phyloP scores from a whole-genome alignment of 2,329 filamentous ascomycete genomes.

The Nakataea oryzae region DNA sequence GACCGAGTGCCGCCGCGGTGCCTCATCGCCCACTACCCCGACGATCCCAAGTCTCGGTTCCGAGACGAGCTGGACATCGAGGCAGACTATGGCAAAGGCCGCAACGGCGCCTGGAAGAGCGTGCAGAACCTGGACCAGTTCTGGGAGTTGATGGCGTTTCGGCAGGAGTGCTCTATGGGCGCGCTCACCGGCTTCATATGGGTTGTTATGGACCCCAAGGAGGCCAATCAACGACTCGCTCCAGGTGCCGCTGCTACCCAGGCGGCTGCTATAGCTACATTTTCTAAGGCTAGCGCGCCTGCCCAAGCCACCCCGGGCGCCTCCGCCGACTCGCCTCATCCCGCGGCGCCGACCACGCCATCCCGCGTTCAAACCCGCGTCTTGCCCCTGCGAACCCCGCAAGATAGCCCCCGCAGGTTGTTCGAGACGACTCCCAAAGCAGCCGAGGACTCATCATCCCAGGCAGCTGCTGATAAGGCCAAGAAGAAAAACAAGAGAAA shows the following conservation, averaged over 20 bases:
- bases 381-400: constrained; percentile 7
- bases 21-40: constrained; percentile 81
- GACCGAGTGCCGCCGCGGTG: constrained; percentile 64
- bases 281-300: constrained; percentile 4
- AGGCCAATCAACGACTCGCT: background rate
- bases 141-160: constrained; percentile 96
- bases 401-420: constrained; percentile 14
- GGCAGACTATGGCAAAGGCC: constrained; percentile 48
- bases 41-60: constrained; percentile 90
- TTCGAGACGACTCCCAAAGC: constrained; percentile 7
- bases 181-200: constrained; percentile 90
- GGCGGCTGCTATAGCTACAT: background rate
- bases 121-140: constrained; percentile 81
- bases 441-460: background rate
- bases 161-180: constrained; percentile 91
- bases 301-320: constrained; percentile 16
- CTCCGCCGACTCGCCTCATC: constrained; percentile 15
- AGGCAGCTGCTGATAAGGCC: constrained; percentile 12
- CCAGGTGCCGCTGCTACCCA: background rate
- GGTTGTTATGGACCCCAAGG: constrained; percentile 64
- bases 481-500: constrained; percentile 22
- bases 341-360: constrained; percentile 19
- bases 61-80: constrained; percentile 84
- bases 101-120: constrained; percentile 66
- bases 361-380: constrained; percentile 13